Evolutionary conservation across 2,329 filamentous ascomycete species (phyloP).

Genomic region (Coniella lustricola): DNA sequence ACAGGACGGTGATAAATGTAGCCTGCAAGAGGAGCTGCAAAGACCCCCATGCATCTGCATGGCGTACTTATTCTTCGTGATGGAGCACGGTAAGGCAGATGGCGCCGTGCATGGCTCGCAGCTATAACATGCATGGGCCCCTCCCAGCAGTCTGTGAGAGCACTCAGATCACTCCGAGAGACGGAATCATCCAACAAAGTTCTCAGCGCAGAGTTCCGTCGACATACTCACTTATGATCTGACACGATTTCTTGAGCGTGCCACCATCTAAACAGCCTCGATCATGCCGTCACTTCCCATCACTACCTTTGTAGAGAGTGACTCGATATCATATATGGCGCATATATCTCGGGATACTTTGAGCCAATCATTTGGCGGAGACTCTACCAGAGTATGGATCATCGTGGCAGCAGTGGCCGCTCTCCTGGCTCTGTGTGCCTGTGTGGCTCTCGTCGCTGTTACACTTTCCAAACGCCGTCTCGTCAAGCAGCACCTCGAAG

Average conservation of each 20-base stretch:
- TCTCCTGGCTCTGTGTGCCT: conserved; percentile 20
- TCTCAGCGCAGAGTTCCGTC: no score
- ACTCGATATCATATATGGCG: neutral
- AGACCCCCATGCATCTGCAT: neutral
- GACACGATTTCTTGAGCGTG: no score
- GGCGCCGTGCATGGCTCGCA: neutral
- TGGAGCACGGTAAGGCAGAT: neutral
- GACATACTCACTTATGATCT: no score
- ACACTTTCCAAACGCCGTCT: conserved; percentile 14
- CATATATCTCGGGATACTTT: conserved; percentile 17
- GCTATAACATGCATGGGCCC: conserved; percentile 3
- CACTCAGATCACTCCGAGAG: neutral
- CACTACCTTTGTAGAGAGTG: neutral
- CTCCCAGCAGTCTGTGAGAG: neutral
- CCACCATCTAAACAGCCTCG: no score
- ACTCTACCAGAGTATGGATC: conserved; percentile 20
- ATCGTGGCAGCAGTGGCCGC: conserved; percentile 22
- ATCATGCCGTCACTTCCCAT: neutral
- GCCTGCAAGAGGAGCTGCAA: no score
- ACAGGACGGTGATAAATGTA: no score
- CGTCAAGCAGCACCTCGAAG: conserved; percentile 16
- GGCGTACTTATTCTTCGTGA: neutral
- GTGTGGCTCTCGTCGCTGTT: conserved; percentile 19
- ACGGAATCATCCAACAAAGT: neutral
- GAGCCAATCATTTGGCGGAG: conserved; percentile 14